Conservation (phyloP, 192 early-diverging fungal species). For the Rhizophagus prolifer region DNA sequence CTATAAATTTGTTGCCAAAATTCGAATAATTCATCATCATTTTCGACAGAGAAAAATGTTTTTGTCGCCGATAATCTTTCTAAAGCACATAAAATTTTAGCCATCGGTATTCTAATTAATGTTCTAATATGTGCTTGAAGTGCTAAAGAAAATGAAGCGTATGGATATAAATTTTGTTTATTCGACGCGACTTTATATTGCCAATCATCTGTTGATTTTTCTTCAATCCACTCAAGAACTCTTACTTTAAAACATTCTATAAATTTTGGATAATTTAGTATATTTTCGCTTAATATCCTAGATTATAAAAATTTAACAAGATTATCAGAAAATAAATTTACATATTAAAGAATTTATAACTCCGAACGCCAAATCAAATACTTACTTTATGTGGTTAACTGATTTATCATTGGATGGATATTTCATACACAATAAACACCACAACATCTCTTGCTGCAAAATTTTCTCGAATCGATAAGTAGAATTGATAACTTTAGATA, state of each 20-base stretch:
- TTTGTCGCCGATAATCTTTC: conserved; percentile 21
- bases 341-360: neutral
- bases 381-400: conserved; percentile 20
- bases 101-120: conserved; percentile 17
- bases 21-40: neutral
- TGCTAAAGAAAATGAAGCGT: conserved; percentile 24
- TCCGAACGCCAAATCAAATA: neutral
- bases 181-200: conserved; percentile 23
- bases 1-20: conserved; percentile 13
- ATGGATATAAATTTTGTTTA: conserved; percentile 9
- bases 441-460: conserved; percentile 22
- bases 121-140: conserved; percentile 9
- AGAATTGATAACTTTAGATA: conserved; percentile 12
- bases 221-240: conserved; percentile 13
- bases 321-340: neutral
- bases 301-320: neutral
- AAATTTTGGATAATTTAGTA: neutral
- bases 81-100: conserved; percentile 25
- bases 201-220: conserved; percentile 6
- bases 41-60: neutral
- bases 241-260: conserved; percentile 6
- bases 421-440: conserved; percentile 29
- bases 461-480: conserved; percentile 26
- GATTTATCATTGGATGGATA: conserved; percentile 4
- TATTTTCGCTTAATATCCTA: neutral